Percentiles rank a stretch among this genome's conserved stretches.
Conservation (phyloP, 345 rosid species). For the Salix suchowensis region DNA sequence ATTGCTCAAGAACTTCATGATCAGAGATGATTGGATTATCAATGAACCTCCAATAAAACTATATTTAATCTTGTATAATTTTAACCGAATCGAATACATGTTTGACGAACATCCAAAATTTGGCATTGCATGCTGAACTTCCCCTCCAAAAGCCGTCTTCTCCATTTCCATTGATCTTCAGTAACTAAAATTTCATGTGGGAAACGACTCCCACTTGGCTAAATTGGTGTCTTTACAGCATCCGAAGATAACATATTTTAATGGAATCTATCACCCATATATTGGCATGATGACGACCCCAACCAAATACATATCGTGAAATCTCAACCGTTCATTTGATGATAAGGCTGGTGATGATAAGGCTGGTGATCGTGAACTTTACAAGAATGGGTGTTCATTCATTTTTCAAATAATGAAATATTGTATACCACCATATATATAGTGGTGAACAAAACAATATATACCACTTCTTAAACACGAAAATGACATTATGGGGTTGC, state of each 20-base stretch:
- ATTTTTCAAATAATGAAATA: not conserved
- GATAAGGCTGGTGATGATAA: conserved; percentile 34
- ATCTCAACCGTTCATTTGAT: conserved; percentile 25
- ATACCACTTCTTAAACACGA: not conserved
- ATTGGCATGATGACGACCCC: not conserved
- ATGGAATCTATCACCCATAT: not conserved
- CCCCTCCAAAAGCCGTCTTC: not conserved
- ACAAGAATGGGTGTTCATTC: conserved; percentile 23
- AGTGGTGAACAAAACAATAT: not conserved
- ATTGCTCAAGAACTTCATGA: no score
- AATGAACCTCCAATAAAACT: no score
- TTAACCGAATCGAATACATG: no score
- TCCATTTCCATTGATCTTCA: not conserved
- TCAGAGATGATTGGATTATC: no score
- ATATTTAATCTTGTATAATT: no score
- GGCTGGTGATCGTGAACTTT: conserved; percentile 7
- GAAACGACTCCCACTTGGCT: not conserved
- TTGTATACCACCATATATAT: not conserved
- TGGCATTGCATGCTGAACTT: not conserved
- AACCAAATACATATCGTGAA: not conserved
- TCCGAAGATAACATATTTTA: not conserved
- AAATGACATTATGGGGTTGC: conserved; percentile 13
- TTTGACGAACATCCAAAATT: not conserved
- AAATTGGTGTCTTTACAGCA: not conserved
- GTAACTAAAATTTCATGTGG: not conserved